A percentile compares a stretch with the other conserved stretches of the same genome.
Conservation (phyloP, 2,329 filamentous ascomycete genomes). For the Aspergillus chevalieri region DNA sequence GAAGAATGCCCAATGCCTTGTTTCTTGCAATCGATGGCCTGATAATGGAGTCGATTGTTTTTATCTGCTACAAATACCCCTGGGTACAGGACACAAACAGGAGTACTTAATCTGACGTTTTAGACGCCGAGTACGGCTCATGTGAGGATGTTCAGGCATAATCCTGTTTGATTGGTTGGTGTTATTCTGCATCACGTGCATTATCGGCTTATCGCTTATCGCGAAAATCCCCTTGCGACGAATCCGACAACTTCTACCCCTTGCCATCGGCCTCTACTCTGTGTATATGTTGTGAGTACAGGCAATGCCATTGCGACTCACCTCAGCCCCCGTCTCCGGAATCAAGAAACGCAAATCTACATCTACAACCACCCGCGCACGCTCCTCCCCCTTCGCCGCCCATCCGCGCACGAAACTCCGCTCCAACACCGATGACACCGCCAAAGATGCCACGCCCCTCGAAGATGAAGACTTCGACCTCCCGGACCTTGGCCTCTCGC, state of each 20-base stretch:
- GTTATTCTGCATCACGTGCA: background rate
- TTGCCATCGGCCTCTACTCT: background rate
- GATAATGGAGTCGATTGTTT: too few species aligned
- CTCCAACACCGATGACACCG: slow-evolving; percentile 18
- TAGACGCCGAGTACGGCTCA: too few species aligned
- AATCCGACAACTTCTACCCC: too few species aligned
- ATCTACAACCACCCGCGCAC: slow-evolving; percentile 11
- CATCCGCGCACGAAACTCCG: slow-evolving; percentile 37
- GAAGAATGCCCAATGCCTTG: background rate
- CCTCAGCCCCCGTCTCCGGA: slow-evolving; percentile 42
- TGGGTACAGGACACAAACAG: too few species aligned
- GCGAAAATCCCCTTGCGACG: background rate
- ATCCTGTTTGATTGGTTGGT: too few species aligned
- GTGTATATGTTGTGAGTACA: background rate
- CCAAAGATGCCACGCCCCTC: slow-evolving; percentile 16
- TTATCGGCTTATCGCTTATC: background rate
- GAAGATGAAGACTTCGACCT: slow-evolving; percentile 36
- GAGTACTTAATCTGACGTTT: too few species aligned
- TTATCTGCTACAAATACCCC: too few species aligned
- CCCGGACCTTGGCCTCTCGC: slow-evolving; percentile 47
- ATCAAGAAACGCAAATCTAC: slow-evolving; percentile 35
- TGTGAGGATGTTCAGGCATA: too few species aligned
- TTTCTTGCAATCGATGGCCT: background rate
- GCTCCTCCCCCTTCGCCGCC: slow-evolving; percentile 37
- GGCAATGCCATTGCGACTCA: slow-evolving; percentile 42